Evolutionary conservation across 2,329 filamentous ascomycete species (phyloP).

Genomic region (Lecanicillium sp.): DNA sequence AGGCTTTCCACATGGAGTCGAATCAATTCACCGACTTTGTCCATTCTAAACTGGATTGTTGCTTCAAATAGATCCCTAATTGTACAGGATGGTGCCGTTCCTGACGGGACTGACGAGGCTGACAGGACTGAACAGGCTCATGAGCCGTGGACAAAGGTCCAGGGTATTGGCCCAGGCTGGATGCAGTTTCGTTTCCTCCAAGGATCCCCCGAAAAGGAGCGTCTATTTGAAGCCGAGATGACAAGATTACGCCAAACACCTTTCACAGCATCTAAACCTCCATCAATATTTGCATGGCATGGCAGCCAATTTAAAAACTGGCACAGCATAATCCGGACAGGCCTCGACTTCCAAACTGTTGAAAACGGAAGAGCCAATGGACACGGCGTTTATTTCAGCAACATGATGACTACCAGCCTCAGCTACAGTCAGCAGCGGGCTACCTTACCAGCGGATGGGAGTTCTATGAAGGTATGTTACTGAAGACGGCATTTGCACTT

Average conservation of each 20-base stretch:
- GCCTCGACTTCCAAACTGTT: conserved; percentile 61
- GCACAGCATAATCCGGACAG: conserved; percentile 82
- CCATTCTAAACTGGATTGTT: conserved; percentile 77
- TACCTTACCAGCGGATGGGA: too few relatives aligned
- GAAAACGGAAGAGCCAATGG: conserved; percentile 64
- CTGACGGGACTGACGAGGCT: neutral
- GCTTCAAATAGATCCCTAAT: conserved; percentile 86
- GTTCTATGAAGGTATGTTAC: too few relatives aligned
- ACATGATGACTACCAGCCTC: conserved; percentile 46
- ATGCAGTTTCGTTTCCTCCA: conserved; percentile 84
- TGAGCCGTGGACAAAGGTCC: conserved; percentile 36
- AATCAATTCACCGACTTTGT: conserved; percentile 58
- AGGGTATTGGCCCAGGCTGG: conserved; percentile 53
- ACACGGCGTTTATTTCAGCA: conserved; percentile 75
- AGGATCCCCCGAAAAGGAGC: conserved; percentile 81
- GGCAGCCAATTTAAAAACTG: conserved; percentile 71
- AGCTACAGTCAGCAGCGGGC: conserved; percentile 41
- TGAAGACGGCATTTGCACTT: too few relatives aligned
- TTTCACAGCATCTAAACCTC: conserved; percentile 32
- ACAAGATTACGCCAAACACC: conserved; percentile 24
- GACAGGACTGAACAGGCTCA: conserved; percentile 2
- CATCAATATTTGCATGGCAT: conserved; percentile 82
- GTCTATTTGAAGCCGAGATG: conserved; percentile 61
- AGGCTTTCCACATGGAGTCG: conserved; percentile 38
- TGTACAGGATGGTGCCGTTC: conserved; percentile 55